A percentile compares a stretch with the other conserved stretches of the same genome.
phyloP scores from a whole-genome alignment of 1,139 yeast species.

The Suhomyces wounanorum region DNA sequence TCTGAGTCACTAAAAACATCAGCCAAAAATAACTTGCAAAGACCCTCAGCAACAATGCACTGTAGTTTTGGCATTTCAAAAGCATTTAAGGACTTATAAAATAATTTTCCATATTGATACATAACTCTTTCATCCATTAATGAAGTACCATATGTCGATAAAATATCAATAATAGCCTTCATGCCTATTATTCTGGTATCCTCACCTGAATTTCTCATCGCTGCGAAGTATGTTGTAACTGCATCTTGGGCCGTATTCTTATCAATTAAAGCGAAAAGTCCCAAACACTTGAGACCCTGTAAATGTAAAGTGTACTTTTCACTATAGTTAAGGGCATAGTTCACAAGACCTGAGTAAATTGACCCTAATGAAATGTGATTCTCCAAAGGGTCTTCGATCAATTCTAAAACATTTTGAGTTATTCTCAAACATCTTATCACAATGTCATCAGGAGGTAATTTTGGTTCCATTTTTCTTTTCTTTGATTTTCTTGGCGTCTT shows the following conservation, averaged over 20 bases:
- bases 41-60: conserved; percentile 82
- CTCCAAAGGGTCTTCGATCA: conserved; percentile 64
- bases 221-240: conserved; percentile 17
- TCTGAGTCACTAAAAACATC: conserved; percentile 66
- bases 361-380: conserved; percentile 72
- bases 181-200: conserved; percentile 62
- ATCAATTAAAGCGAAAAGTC: conserved; percentile 77
- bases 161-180: conserved; percentile 73
- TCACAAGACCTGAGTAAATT: conserved; percentile 71
- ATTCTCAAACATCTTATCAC: conserved; percentile 68
- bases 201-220: conserved; percentile 41
- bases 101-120: conserved; percentile 55
- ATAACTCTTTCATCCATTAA: conserved; percentile 52
- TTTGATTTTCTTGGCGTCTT: conserved; percentile 24
- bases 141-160: conserved; percentile 72
- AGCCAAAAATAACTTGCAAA: conserved; percentile 79
- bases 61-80: conserved; percentile 66
- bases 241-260: conserved; percentile 25
- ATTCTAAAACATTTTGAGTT: conserved; percentile 70
- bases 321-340: conserved; percentile 72
- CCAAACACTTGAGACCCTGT: conserved; percentile 74
- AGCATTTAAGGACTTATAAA: conserved; percentile 64
- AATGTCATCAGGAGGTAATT: conserved; percentile 49
- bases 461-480: conserved; percentile 39
- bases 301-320: conserved; percentile 60